Evolutionary conservation across 768 basidiomycete species (phyloP), one percentile per base, ranked within the genome.

Genomic region (Trametes cubensis): DNA sequence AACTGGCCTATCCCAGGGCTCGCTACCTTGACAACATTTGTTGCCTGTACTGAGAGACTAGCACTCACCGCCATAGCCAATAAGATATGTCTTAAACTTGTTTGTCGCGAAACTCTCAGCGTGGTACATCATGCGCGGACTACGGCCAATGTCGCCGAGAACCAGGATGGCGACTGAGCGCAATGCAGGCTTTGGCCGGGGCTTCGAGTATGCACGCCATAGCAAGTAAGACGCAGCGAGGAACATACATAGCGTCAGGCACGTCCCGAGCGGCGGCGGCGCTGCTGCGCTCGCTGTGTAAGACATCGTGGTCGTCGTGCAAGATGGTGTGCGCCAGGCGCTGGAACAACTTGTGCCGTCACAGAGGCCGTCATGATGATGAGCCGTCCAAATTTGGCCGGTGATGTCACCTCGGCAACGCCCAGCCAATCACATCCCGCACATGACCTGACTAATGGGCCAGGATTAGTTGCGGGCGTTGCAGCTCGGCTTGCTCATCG

Each of bases 91-190:
- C 61, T 83, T 76, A 73, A 92, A 97, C 6, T 81, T 85, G 55
- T 86, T 82, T 59, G 87, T 83, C 41, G 92, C 89, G 71, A 99
- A 92, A 71, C 92, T 95, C 72, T 96, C 86, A 0, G 96, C 90
- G 69, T 99, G 97, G 73, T 98, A 98, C 93, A 98, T 96, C 93
- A 98, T 98, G 56, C 97, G 82, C 13, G 97, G 97, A 72, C 92
- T 94, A 60, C 97, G 83, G 1, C 96, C 97, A 50, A 99, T 86
- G 77, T 99, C 97, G 11, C 97, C 97, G 11, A 99, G 81, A 15
- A 99, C 97, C 50, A 98, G 77, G 57, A 98, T 85, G 4, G 87
- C 91, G n/a, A 92, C 90, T 3, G 92, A 86, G 18, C 89, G 87
- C 28, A 83, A 72, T 49, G 77, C 66, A 3, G 76, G 73, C 10